Conservation (phyloP, 2,329 filamentous ascomycete genomes). For the Fusarium decemcellulare region DNA sequence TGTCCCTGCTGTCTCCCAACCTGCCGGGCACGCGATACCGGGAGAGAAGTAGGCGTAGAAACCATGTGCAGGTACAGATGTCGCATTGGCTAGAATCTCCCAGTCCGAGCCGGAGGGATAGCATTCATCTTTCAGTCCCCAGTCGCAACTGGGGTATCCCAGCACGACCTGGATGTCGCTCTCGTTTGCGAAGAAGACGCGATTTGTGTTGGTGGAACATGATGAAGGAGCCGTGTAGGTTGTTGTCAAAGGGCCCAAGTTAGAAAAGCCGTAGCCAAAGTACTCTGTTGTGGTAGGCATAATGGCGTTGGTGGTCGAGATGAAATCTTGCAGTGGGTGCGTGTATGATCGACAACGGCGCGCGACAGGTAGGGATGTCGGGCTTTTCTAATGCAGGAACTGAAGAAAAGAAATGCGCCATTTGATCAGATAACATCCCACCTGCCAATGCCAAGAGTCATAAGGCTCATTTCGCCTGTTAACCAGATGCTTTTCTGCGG, state of each 20-base stretch:
- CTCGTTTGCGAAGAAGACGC: background rate
- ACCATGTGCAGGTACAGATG: background rate
- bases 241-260: slow-evolving; percentile 4
- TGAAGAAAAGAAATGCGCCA: too few species aligned
- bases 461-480: too few species aligned
- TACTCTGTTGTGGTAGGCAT: slow-evolving; percentile 7
- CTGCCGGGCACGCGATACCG: background rate
- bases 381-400: too few species aligned
- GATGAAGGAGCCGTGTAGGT: slow-evolving; percentile 8
- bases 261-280: background rate
- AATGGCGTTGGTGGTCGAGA: background rate
- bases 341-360: too few species aligned
- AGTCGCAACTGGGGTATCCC: background rate
- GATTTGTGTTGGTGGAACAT: background rate
- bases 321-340: too few species aligned
- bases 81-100: background rate
- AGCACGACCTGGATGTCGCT: background rate
- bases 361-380: too few species aligned
- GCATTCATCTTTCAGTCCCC: background rate
- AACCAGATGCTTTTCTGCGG: too few species aligned
- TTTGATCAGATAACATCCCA: too few species aligned
- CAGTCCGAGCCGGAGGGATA: background rate
- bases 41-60: background rate
- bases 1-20: background rate
- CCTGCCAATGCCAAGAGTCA: too few species aligned